phyloP scores from a whole-genome alignment of 768 basidiomycete genomes.

The Auricularia sp. region DNA sequence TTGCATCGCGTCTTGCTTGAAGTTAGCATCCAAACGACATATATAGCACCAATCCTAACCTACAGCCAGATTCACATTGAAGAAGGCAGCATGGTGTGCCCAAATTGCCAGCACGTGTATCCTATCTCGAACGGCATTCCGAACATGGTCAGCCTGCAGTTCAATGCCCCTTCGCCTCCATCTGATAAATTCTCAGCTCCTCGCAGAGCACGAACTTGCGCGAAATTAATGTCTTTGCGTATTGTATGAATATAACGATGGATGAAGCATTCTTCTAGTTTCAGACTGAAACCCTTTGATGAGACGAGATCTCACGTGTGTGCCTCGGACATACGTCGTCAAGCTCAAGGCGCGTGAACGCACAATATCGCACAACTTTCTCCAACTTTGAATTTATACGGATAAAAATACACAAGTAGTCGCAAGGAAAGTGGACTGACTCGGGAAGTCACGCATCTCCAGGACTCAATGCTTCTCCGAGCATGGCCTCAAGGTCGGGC shows the following conservation, averaged over 20 bases:
- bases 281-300: no score
- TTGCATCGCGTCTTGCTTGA: conserved; percentile 91
- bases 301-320: no score
- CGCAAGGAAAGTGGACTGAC: no score
- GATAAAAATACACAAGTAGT: no score
- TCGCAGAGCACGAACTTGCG: conserved; percentile 86
- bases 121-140: conserved; percentile 90
- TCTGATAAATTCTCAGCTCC: conserved; percentile 38
- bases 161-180: conserved; percentile 3
- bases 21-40: conserved; percentile 33
- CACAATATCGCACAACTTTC: no score
- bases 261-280: no score
- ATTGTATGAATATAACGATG: background rate
- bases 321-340: no score
- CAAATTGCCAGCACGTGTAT: conserved; percentile 83
- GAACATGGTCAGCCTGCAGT: conserved; percentile 67
- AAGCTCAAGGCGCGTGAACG: no score
- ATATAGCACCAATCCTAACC: background rate
- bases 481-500: no score
- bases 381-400: no score
- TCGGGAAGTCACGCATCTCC: no score
- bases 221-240: conserved; percentile 19
- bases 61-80: conserved; percentile 75
- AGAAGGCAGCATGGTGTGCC: conserved; percentile 89
- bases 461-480: no score